Evolutionary conservation across 2,329 filamentous ascomycete species (phyloP).

Genomic region (Claviceps pazoutovae): DNA sequence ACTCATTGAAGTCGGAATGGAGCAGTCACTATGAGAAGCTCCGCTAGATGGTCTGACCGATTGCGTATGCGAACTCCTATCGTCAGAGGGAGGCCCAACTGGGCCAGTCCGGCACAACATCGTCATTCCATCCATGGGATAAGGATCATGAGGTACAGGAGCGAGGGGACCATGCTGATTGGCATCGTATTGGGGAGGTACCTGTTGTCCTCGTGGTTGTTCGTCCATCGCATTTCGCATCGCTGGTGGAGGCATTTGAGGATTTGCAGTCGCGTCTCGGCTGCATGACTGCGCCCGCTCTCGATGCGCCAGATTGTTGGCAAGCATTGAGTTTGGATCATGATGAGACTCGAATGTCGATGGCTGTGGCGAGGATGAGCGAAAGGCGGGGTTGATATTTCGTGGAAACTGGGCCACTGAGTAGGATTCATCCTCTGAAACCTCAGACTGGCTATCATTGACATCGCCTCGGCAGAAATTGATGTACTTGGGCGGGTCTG

Average conservation of each 20-base stretch:
- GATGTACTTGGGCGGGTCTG: slow-evolving; percentile 93
- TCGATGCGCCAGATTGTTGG: slow-evolving; percentile 51
- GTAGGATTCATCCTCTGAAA: slow-evolving; percentile 76
- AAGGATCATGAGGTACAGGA: slow-evolving; percentile 77
- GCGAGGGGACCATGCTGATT: slow-evolving; percentile 48
- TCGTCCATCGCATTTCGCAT: slow-evolving; percentile 9
- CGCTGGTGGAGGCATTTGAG: slow-evolving; percentile 27
- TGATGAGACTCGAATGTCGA: slow-evolving; percentile 88
- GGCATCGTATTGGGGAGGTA: slow-evolving; percentile 24
- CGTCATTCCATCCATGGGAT: slow-evolving; percentile 91
- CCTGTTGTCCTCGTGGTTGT: slow-evolving; percentile 10
- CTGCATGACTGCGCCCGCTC: slow-evolving; percentile 30
- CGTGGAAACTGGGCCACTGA: slow-evolving; percentile 92
- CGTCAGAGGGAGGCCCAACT: slow-evolving; percentile 44
- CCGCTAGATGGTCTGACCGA: slow-evolving; percentile 66
- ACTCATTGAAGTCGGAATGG: slow-evolving; percentile 76
- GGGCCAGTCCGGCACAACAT: slow-evolving; percentile 79
- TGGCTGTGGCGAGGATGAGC: slow-evolving; percentile 90
- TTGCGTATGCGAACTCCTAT: slow-evolving; percentile 37
- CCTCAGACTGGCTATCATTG: slow-evolving; percentile 66
- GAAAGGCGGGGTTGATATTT: slow-evolving; percentile 88
- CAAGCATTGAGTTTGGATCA: slow-evolving; percentile 63
- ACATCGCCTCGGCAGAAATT: slow-evolving; percentile 91
- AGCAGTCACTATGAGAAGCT: slow-evolving; percentile 83
- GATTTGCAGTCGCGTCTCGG: slow-evolving; percentile 36